Percentiles rank a stretch among this genome's conserved stretches.
Evolutionary conservation across 352 stramenopile genomes (phyloP).

Genomic region (Thalassiosira exigua): DNA sequence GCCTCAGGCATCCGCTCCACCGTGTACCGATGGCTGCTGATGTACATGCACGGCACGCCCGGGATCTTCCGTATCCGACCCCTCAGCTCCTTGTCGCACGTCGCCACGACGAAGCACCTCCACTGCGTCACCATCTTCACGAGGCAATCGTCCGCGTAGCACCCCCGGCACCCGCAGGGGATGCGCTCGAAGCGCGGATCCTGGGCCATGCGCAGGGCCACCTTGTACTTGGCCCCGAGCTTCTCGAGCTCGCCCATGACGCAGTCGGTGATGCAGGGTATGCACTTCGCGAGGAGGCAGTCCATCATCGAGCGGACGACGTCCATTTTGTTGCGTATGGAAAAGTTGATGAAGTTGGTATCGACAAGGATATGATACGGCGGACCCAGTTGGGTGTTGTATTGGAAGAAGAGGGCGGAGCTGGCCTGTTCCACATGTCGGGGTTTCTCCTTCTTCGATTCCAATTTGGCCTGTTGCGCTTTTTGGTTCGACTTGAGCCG

Average conservation of each 20-base stretch:
- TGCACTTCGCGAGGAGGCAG: conserved; percentile 99
- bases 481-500: conserved; percentile 91
- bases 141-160: conserved; percentile 99
- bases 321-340: conserved; percentile 97
- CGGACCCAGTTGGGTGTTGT: conserved; percentile 97
- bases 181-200: conserved; percentile 98
- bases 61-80: conserved; percentile 98
- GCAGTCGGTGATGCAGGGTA: conserved; percentile 98
- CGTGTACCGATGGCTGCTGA: conserved; percentile 98
- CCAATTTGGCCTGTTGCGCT: conserved; percentile 72
- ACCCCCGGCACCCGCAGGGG: conserved; percentile 97
- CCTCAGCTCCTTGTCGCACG: conserved; percentile 99
- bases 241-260: conserved; percentile 99
- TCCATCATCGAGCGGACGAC: conserved; percentile 99
- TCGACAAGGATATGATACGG: conserved; percentile 99
- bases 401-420: conserved; percentile 99
- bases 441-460: conserved; percentile 89
- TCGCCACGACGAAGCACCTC: conserved; percentile 99
- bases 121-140: conserved; percentile 84
- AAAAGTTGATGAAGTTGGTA: conserved; percentile 99
- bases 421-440: conserved; percentile 97
- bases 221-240: conserved; percentile 97
- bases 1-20: conserved; percentile 99
- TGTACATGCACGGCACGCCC: conserved; percentile 99
- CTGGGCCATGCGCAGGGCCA: conserved; percentile 92